phyloP scores from a whole-genome alignment of 805 yeast species.

The Millerago galiae region DNA sequence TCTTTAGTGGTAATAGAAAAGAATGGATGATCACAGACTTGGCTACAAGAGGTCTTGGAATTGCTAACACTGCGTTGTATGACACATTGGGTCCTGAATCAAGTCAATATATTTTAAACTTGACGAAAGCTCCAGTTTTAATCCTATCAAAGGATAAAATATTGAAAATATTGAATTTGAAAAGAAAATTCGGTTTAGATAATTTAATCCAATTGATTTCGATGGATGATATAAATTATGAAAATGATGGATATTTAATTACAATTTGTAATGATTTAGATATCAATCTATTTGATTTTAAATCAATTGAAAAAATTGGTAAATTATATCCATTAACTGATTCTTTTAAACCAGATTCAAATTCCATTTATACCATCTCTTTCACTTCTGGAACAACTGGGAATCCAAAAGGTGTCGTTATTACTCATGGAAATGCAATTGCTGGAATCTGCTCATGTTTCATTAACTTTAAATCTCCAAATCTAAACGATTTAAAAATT shows the following conservation, averaged over 20 bases:
- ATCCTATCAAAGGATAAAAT: slow-evolving; percentile 43
- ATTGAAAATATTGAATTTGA: slow-evolving; percentile 34
- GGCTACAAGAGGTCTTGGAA: slow-evolving; percentile 33
- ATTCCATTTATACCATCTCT: slow-evolving; percentile 43
- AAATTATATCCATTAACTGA: slow-evolving; percentile 29
- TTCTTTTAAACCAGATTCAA: slow-evolving; percentile 28
- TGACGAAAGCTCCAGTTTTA: slow-evolving; percentile 59
- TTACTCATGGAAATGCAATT: slow-evolving; percentile 38
- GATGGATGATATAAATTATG: slow-evolving; percentile 35
- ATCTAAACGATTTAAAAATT: not conserved
- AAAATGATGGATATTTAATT: slow-evolving; percentile 20
- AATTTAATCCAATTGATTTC: slow-evolving; percentile 38
- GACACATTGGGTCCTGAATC: slow-evolving; percentile 55
- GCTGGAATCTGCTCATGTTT: slow-evolving; percentile 30
- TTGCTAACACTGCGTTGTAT: slow-evolving; percentile 43
- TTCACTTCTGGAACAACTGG: slow-evolving; percentile 69
- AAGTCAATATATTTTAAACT: slow-evolving; percentile 50
- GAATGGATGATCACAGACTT: slow-evolving; percentile 66
- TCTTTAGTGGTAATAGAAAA: slow-evolving; percentile 46
- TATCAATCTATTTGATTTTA: slow-evolving; percentile 30
- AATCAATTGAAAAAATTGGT: slow-evolving; percentile 29
- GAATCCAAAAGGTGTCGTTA: slow-evolving; percentile 53
- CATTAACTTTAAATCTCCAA: slow-evolving; percentile 8
- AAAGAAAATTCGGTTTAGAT: slow-evolving; percentile 24
- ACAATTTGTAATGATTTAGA: slow-evolving; percentile 17